A percentile compares a stretch with the other conserved stretches of the same genome.
Evolutionary conservation across 2,329 filamentous ascomycete genomes (phyloP).

Genomic region (Fusarium redolens): DNA sequence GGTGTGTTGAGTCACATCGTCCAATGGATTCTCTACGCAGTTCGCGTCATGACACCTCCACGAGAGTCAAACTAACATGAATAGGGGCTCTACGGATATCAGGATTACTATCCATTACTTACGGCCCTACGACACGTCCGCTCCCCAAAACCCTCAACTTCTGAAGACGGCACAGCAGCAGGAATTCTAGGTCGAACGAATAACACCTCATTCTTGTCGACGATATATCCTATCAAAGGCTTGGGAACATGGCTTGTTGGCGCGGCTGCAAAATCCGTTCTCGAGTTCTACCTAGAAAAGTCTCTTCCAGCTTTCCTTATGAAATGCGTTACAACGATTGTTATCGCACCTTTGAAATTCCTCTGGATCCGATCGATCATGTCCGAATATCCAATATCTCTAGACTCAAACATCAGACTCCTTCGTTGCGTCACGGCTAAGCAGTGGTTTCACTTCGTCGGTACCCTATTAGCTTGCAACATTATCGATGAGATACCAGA

Average conservation of each 20-base stretch:
- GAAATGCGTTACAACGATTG: not conserved
- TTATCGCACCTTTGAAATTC: not conserved
- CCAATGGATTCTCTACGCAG: not conserved
- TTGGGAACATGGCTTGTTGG: not conserved
- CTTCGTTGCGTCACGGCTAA: not conserved
- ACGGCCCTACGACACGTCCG: not conserved
- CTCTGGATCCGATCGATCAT: not conserved
- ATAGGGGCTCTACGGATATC: constrained; percentile 1
- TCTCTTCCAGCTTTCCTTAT: accelerated
- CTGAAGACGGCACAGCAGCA: not conserved
- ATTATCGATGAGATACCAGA: not conserved
- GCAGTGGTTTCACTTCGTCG: not conserved
- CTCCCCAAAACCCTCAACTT: not conserved
- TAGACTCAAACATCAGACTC: not conserved
- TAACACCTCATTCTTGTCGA: not conserved
- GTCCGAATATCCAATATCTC: accelerated
- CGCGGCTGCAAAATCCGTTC: not conserved
- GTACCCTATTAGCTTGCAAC: not conserved
- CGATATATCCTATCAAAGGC: not conserved
- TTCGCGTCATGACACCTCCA: not conserved
- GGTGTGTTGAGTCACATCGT: not conserved
- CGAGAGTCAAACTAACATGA: not conserved
- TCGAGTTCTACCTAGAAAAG: not conserved
- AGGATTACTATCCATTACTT: not conserved
- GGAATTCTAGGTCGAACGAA: not conserved